phyloP scores from a whole-genome alignment of 495 filamentous ascomycete genomes.

The Hypoxylon trugodes region DNA sequence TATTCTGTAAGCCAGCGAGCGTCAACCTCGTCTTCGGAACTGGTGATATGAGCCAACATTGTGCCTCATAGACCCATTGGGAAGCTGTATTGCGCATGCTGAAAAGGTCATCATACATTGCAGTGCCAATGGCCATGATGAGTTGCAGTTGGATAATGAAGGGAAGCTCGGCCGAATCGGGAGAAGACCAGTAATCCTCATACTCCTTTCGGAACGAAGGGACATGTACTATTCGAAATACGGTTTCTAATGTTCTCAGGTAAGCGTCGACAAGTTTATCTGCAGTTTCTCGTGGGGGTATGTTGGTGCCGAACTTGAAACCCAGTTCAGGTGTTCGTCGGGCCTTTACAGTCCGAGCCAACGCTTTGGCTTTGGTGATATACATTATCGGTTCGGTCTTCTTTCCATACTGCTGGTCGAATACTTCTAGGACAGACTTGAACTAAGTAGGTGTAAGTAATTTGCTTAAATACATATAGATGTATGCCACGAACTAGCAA shows the following conservation, averaged over 20 bases:
- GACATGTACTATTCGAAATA: conserved; percentile 56
- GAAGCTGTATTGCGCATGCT: conserved; percentile 56
- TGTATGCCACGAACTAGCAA: conserved; percentile 17
- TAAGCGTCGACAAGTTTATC: conserved; percentile 47
- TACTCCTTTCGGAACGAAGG: conserved; percentile 50
- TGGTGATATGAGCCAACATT: conserved; percentile 60
- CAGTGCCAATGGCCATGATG: conserved; percentile 60
- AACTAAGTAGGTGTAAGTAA: conserved; percentile 55
- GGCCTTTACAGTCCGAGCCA: conserved; percentile 57
- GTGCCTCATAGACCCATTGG: conserved; percentile 63
- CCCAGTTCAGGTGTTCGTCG: conserved; percentile 44
- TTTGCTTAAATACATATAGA: background rate
- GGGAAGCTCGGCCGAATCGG: conserved; percentile 22
- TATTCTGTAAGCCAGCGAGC: conserved; percentile 54
- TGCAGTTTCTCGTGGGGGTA: conserved; percentile 50
- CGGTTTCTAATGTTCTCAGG: conserved; percentile 37
- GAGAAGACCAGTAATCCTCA: conserved; percentile 39
- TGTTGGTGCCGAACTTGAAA: conserved; percentile 41
- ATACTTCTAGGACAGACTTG: conserved; percentile 47
- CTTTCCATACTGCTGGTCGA: conserved; percentile 42
- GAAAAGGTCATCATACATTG: conserved; percentile 49
- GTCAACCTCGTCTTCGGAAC: conserved; percentile 56
- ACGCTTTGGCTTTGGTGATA: conserved; percentile 56
- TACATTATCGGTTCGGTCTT: conserved; percentile 46
- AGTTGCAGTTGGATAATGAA: conserved; percentile 64